phyloP scores from a whole-genome alignment of 805 yeast genomes.

The Saturnispora quitensis region DNA sequence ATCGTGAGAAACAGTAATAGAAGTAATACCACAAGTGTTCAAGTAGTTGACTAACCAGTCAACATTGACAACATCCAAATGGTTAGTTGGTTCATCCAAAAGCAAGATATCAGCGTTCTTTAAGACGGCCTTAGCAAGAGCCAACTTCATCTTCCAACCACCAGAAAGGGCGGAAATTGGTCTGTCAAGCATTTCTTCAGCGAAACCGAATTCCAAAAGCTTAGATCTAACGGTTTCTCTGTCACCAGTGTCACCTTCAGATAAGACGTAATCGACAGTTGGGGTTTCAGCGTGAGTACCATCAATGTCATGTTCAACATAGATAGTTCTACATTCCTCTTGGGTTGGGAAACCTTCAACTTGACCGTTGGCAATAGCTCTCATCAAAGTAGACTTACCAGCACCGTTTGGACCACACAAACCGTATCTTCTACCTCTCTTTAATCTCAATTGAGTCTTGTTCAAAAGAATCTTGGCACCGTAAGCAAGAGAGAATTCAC shows the following conservation, averaged over 20 bases:
- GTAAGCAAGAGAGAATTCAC: slow-evolving; percentile 99
- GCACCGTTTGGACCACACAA: slow-evolving; percentile 99
- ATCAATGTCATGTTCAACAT: slow-evolving; percentile 99
- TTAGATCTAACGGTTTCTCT: slow-evolving; percentile 62
- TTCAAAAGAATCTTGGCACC: slow-evolving; percentile 99
- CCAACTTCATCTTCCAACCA: slow-evolving; percentile 99
- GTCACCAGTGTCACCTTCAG: slow-evolving; percentile 53
- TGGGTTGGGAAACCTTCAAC: slow-evolving; percentile 99
- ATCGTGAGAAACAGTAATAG: slow-evolving; percentile 98
- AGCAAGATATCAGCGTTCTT: slow-evolving; percentile 96
- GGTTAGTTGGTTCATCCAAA: slow-evolving; percentile 99
- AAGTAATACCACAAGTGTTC: slow-evolving; percentile 96
- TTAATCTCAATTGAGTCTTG: slow-evolving; percentile 98
- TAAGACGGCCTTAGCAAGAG: slow-evolving; percentile 98
- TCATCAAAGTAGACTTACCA: slow-evolving; percentile 95
- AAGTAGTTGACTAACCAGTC: slow-evolving; percentile 99
- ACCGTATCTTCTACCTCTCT: slow-evolving; percentile 99
- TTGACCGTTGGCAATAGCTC: slow-evolving; percentile 95
- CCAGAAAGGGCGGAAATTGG: slow-evolving; percentile 97
- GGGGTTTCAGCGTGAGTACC: slow-evolving; percentile 96
- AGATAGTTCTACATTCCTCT: slow-evolving; percentile 97
- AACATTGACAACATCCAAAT: slow-evolving; percentile 98
- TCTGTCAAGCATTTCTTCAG: slow-evolving; percentile 87
- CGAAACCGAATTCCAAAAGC: slow-evolving; percentile 85
- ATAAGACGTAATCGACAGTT: slow-evolving; percentile 80